Percentiles rank a stretch among this genome's conserved stretches.
These are phyloP conservation scores for Aspergillus felis DNA, from an alignment of 2,329 filamentous ascomycete species.

Conservation along the genomic window DNA sequence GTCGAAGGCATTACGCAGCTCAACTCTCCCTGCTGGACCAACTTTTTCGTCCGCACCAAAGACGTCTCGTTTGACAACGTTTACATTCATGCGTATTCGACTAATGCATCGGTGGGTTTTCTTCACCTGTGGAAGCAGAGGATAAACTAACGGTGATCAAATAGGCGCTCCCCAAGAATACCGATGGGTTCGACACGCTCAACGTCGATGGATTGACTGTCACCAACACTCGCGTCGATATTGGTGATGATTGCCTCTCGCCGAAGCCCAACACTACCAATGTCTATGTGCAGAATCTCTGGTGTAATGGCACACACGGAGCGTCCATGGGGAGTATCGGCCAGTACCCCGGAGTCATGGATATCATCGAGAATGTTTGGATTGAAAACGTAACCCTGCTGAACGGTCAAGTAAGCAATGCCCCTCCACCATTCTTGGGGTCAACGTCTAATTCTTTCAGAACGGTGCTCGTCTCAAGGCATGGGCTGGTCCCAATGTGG, in stretches of 20 bases:
- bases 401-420: slow-evolving; percentile 38
- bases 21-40: slow-evolving; percentile 62
- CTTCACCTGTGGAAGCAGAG: background rate
- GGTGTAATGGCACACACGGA: slow-evolving; percentile 58
- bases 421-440: background rate
- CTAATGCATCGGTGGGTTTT: slow-evolving; percentile 35
- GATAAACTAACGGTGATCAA: background rate
- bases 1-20: slow-evolving; percentile 58
- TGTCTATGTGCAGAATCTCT: slow-evolving; percentile 56
- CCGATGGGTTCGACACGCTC: slow-evolving; percentile 60
- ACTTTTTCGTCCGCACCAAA: slow-evolving; percentile 57
- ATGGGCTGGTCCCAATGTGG: slow-evolving; percentile 56
- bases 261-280: slow-evolving; percentile 59
- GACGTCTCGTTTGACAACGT: slow-evolving; percentile 54
- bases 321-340: slow-evolving; percentile 58
- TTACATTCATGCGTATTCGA: slow-evolving; percentile 53
- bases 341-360: slow-evolving; percentile 53
- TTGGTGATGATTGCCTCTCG: slow-evolving; percentile 60
- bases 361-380: slow-evolving; percentile 54
- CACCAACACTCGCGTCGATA: slow-evolving; percentile 50
- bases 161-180: slow-evolving; percentile 54
- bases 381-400: slow-evolving; percentile 59
- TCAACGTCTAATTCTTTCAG: slow-evolving; percentile 30
- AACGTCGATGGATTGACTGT: slow-evolving; percentile 54
- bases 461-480: slow-evolving; percentile 58